phyloP scores from a whole-genome alignment of 1,139 yeast genomes.

The Candida smagusa region DNA sequence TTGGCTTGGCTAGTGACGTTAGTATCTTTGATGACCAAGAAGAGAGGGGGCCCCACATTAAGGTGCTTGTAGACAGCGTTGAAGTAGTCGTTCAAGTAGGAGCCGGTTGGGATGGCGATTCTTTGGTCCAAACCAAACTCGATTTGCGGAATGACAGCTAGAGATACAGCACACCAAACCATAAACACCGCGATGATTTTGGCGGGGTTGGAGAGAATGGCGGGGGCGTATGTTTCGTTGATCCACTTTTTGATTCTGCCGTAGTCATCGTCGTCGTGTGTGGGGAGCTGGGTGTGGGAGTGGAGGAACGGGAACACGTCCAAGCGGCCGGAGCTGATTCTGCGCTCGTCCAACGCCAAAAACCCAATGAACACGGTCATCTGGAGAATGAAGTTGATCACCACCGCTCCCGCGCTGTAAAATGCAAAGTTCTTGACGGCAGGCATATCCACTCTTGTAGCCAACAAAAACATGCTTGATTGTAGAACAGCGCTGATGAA shows the following conservation, averaged over 20 bases:
- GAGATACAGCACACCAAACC: slow-evolving; percentile 62
- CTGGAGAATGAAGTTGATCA: slow-evolving; percentile 73
- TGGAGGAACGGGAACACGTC: slow-evolving; percentile 58
- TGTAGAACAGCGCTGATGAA: slow-evolving; percentile 75
- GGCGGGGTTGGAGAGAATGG: slow-evolving; percentile 49
- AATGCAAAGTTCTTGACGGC: slow-evolving; percentile 92
- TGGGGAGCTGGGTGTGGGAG: slow-evolving; percentile 8
- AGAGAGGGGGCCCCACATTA: slow-evolving; percentile 89
- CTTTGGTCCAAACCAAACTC: slow-evolving; percentile 86
- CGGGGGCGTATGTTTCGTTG: slow-evolving; percentile 47
- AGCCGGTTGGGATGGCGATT: slow-evolving; percentile 77
- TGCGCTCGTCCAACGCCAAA: slow-evolving; percentile 61
- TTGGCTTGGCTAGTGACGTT: slow-evolving; percentile 57
- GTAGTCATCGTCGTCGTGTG: slow-evolving; percentile 10
- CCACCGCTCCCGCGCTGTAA: slow-evolving; percentile 84
- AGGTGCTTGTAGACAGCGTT: slow-evolving; percentile 69
- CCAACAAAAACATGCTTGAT: slow-evolving; percentile 71
- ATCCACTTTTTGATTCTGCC: slow-evolving; percentile 25
- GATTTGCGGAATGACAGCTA: slow-evolving; percentile 61
- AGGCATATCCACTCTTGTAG: slow-evolving; percentile 86
- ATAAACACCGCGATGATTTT: slow-evolving; percentile 45
- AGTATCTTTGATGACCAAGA: slow-evolving; percentile 67
- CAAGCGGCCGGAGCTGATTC: slow-evolving; percentile 56
- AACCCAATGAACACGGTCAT: slow-evolving; percentile 78
- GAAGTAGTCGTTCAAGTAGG: slow-evolving; percentile 78